Base-by-base conservation (phyloP, 75 land plant genomes). In the Cunninghamia lanceolata region DNA sequence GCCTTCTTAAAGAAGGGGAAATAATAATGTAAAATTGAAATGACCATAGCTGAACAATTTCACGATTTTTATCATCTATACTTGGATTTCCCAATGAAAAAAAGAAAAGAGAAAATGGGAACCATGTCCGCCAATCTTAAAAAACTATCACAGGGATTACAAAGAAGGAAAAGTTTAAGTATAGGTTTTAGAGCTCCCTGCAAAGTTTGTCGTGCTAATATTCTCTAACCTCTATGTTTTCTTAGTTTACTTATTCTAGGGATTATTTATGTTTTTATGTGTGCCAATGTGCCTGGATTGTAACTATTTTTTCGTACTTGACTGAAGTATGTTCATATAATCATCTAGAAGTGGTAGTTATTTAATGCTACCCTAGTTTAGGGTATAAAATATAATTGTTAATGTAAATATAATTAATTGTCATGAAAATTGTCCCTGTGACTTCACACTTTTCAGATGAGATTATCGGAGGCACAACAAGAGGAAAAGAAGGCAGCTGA, bases 401-500 rank as follows among this genome's bases (percentile, higher is more conserved):
- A 35, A 21, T 13, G 3, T 73, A 32, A n/a, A 73, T 74, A 17
- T 74, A 74, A 74, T 74, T 74, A 74, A 74, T 32, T 32, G 17
- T 35, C 39, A 74, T 34, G 38, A n/a, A 71, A 30, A n/a, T n/a
- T 8, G 50, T 82, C 83, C 35, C 38, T 82, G 9, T 10, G n/a
- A 74, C 11, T 30, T 38, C 0, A 5, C 7, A 39, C 56, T 45
- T 68, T 81, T 35, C 88, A 90, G 91, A 82, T 87, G 77, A 84
- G 75, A 34, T 78, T 90, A 13, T 83, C 91, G 6, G 91, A 90
- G 47, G 82, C 83, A 75, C 91, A 90, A 89, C 79, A 85, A 17
- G 91, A 90, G 77, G 91, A 90, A 85, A 90, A 84, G 38, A 90
- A 88, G 74, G 91, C 91, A 15, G 91, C 87, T 38, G 91, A 90